Evolutionary conservation across 352 stramenopile genomes (phyloP).

Genomic region (Phytophthora litchii): DNA sequence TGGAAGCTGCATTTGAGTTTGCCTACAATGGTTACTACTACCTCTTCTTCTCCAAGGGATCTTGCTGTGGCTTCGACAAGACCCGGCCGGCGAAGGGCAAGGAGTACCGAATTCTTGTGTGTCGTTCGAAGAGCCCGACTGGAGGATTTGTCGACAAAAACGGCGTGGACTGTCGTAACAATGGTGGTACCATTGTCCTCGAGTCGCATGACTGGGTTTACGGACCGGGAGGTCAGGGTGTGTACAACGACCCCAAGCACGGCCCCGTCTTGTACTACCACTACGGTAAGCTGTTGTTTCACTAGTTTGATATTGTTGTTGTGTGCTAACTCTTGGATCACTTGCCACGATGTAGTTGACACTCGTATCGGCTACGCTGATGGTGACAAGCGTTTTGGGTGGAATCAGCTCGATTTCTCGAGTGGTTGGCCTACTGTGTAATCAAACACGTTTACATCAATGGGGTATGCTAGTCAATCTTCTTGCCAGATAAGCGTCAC

Average conservation of each 20-base stretch:
- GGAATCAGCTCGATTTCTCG: conserved; percentile 58
- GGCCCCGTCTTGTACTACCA: conserved; percentile 60
- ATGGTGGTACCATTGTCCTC: conserved; percentile 51
- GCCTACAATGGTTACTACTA: conserved; percentile 48
- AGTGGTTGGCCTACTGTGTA: conserved; percentile 52
- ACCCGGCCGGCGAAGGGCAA: conserved; percentile 42
- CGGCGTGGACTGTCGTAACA: conserved; percentile 39
- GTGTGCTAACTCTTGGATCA: conserved; percentile 4
- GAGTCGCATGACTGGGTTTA: conserved; percentile 51
- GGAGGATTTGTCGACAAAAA: conserved; percentile 47
- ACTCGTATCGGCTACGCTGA: conserved; percentile 51
- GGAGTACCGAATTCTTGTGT: conserved; percentile 55
- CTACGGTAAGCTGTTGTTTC: conserved; percentile 40
- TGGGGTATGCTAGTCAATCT: background rate
- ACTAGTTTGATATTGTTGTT: background rate
- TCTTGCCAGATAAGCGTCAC: too few relatives aligned
- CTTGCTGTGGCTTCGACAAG: conserved; percentile 43
- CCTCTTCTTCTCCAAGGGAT: conserved; percentile 50
- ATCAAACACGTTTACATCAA: background rate
- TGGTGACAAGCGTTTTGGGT: conserved; percentile 56
- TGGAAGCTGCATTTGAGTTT: conserved; percentile 50
- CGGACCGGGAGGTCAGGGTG: conserved; percentile 50
- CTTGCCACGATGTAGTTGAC: conserved; percentile 35
- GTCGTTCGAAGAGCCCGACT: conserved; percentile 42
- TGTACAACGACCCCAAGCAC: conserved; percentile 50